Conservation (phyloP, 768 basidiomycete genomes). For the Termitomyces sp. region DNA sequence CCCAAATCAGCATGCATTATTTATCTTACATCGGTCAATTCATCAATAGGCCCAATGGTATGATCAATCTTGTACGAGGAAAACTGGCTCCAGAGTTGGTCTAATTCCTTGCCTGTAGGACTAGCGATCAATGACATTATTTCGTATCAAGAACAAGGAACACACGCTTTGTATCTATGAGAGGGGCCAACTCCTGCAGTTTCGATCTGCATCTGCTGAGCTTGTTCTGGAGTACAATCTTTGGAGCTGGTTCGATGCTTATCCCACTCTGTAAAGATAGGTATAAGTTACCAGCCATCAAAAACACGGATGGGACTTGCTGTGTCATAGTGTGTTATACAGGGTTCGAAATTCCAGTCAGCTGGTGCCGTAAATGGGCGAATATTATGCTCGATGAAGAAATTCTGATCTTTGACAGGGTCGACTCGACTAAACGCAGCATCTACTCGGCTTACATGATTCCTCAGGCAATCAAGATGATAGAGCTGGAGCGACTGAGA, state of each 20-base stretch:
- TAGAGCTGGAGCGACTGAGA: slow-evolving; percentile 55
- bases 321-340: slow-evolving; percentile 70
- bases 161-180: slow-evolving; percentile 63
- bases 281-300: background rate
- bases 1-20: background rate
- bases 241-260: slow-evolving; percentile 65
- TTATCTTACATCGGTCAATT: slow-evolving; percentile 49
- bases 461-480: slow-evolving; percentile 59
- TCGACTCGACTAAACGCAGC: slow-evolving; percentile 49
- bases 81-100: slow-evolving; percentile 45
- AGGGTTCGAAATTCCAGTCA: slow-evolving; percentile 78
- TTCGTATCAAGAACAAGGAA: background rate
- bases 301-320: slow-evolving; percentile 32
- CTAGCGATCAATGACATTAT: slow-evolving; percentile 9
- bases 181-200: slow-evolving; percentile 55
- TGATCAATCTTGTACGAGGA: slow-evolving; percentile 44
- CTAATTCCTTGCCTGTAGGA: slow-evolving; percentile 50
- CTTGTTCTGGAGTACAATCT: slow-evolving; percentile 80
- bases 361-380: slow-evolving; percentile 59
- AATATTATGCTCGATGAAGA: slow-evolving; percentile 72
- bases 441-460: slow-evolving; percentile 43
- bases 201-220: slow-evolving; percentile 57
- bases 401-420: slow-evolving; percentile 56
- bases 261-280: slow-evolving; percentile 47
- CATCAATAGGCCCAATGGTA: slow-evolving; percentile 53